Evolutionary conservation across 768 basidiomycete species (phyloP).

Genomic region (Kwoniella bestiolae): DNA sequence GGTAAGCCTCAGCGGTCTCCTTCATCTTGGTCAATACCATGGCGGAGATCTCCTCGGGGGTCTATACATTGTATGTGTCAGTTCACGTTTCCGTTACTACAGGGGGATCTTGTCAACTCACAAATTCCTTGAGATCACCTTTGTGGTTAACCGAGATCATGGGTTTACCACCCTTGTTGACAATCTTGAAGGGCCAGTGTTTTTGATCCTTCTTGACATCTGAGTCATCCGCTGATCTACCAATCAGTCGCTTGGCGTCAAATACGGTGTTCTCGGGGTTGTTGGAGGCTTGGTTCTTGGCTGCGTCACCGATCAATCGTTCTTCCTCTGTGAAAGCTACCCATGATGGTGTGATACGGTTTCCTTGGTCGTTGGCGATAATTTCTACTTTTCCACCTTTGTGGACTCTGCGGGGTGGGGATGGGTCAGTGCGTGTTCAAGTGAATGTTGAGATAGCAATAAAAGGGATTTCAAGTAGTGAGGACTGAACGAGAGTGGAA

Average conservation of each 20-base stretch:
- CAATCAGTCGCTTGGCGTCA: constrained; percentile 94
- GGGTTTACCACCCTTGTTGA: constrained; percentile 58
- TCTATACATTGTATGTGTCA: constrained; percentile 26
- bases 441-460: too few relatives aligned
- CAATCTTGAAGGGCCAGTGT: constrained; percentile 61
- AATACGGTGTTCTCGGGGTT: constrained; percentile 95
- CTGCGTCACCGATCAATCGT: constrained; percentile 86
- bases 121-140: constrained; percentile 64
- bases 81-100: background rate
- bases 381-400: constrained; percentile 85
- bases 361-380: constrained; percentile 86
- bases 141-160: constrained; percentile 64
- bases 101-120: constrained; percentile 19
- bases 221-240: constrained; percentile 76
- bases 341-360: constrained; percentile 89
- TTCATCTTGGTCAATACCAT: constrained; percentile 73
- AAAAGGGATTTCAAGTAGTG: too few relatives aligned
- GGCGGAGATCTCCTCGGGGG: constrained; percentile 72
- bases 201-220: constrained; percentile 62
- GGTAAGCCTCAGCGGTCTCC: constrained; percentile 72
- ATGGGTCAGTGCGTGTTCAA: background rate
- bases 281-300: constrained; percentile 92
- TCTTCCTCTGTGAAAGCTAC: constrained; percentile 79
- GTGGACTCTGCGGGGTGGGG: constrained; percentile 68
- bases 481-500: background rate